Evolutionary conservation across 2,329 filamentous ascomycete genomes (phyloP), one percentile per base, ranked within the genome.

Genomic region (Lasiodiplodia theobromae): DNA sequence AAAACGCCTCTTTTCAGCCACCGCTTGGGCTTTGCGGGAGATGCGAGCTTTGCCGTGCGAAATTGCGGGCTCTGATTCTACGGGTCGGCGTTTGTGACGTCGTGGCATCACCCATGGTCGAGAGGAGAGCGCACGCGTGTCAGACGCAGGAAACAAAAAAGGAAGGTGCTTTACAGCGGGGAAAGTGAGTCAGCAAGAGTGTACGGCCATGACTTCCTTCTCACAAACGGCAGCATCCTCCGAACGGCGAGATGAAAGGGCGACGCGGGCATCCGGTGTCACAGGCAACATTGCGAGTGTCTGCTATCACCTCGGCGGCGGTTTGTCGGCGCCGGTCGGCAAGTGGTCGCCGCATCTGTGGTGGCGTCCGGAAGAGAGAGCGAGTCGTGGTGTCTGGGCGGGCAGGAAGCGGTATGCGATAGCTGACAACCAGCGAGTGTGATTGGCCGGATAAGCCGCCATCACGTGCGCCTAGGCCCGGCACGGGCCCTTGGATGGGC

Each of bases 331-430:
- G 60, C 5, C 25, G 14, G 28, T 34, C 11, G 47, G 60, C n/a
- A 64, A 49, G 47, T 28, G 47, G 49, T 31, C 40, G 57, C 57
- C 40, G 57, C n/a, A 40, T 49, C n/a, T 37, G 58, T 10, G 58
- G 57, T 47, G 12, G 23, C 38, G 60, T 18, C 25, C 11, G 52
- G 31, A 28, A 16, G 2, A n/a, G n/a, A 34, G 3, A 18, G 47
- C 60, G 60, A 64, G 28, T 64, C 60, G 47, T 31, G n/a, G 6
- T 5, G 11, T 3, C 47, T 52, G 10, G 60, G 60, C 60, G 60
- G 47, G 44, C 60, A 52, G 44, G 28, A 28, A 64, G 60, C 60
- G 60, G 58, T 63, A 63, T 63, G 40, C 16, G 58, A 63, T 63
- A 21, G 60, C 44, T 64, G 44, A 52, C 47, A 51, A 53, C 11